phyloP scores from a whole-genome alignment of 2,329 filamentous ascomycete genomes.

The Botrytis byssoidea region DNA sequence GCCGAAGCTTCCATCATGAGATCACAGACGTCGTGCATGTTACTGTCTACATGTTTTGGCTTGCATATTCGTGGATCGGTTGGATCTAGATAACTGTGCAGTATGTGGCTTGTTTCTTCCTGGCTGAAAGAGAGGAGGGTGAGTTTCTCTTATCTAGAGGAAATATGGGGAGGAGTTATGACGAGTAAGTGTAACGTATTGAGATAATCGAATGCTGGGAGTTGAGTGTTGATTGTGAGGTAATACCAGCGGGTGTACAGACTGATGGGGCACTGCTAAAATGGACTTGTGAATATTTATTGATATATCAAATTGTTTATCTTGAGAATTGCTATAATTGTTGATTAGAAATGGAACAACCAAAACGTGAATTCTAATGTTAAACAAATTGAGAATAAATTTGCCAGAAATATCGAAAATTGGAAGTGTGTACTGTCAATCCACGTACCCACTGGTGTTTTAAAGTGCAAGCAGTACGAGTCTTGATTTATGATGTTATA shows the following conservation, averaged over 20 bases:
- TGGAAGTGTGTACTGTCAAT: too few species aligned
- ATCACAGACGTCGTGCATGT: background rate
- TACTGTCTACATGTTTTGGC: background rate
- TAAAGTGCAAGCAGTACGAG: background rate
- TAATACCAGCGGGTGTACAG: too few species aligned
- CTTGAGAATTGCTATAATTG: too few species aligned
- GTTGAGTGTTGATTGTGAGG: background rate
- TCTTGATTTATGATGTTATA: background rate
- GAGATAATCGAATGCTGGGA: background rate
- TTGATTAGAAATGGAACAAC: too few species aligned
- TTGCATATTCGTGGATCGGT: background rate
- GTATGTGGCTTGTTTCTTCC: background rate
- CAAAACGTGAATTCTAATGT: too few species aligned
- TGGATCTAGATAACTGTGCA: background rate
- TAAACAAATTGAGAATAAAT: too few species aligned
- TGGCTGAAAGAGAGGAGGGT: background rate
- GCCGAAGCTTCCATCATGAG: background rate
- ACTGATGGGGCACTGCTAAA: too few species aligned
- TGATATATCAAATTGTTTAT: too few species aligned
- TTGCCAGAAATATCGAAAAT: too few species aligned
- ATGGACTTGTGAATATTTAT: too few species aligned
- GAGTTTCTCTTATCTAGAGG: background rate
- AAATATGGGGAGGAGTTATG: background rate
- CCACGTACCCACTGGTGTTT: too few species aligned
- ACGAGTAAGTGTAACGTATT: background rate